Evolutionary conservation across 108 stramenopile species (phyloP), one percentile per base, ranked within the genome.

Genomic region (Fragilariopsis cylindrus): DNA sequence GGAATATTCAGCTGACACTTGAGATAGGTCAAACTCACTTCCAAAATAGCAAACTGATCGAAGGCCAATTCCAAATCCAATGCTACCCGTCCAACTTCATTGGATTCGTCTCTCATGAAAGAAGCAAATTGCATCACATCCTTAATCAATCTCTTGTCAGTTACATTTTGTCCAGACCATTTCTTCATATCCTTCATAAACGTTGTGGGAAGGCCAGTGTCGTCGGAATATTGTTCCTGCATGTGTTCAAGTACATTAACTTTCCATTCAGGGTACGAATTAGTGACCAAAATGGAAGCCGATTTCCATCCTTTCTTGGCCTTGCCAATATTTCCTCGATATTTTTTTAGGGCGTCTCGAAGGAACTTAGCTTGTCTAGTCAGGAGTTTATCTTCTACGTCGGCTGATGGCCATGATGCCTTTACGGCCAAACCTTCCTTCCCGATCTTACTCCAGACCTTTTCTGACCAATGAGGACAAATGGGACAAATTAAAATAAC

Each of bases 91-190:
- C 98, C 98, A 11, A 93, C 90, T 52, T 97, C 96, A 15, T 87
- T 87, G 19, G 84, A 92, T 82, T 97, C 95, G 63, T 79, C 92
- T 76, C 92, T 92, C 74, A 96, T 88, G 73, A 97, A 98, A 2
- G 91, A 84, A 41, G 85, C 98, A 66, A 97, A 97, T 77, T 98
- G 98, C 98, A 98, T 98, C 1, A 78, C 73, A 45, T 83, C 81
- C 83, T 97, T 96, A 62, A 93, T 81, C 79, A 89, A 72, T 68
- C 93, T 98, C 85, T 97, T 95, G 81, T 96, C 96, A 53, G 70
- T 70, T 7, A 93, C 74, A 73, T 86, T 88, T n/a, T 81, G 43
- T 16, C 79, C 76, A 7, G 85, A 69, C 90, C 90, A 92, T 64
- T 77, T 73, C 78, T 94, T 96, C 65, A 93, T 72, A 58, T 93